Conservation (phyloP, 805 yeast genomes). For the Kluyveromyces lactis region DNA sequence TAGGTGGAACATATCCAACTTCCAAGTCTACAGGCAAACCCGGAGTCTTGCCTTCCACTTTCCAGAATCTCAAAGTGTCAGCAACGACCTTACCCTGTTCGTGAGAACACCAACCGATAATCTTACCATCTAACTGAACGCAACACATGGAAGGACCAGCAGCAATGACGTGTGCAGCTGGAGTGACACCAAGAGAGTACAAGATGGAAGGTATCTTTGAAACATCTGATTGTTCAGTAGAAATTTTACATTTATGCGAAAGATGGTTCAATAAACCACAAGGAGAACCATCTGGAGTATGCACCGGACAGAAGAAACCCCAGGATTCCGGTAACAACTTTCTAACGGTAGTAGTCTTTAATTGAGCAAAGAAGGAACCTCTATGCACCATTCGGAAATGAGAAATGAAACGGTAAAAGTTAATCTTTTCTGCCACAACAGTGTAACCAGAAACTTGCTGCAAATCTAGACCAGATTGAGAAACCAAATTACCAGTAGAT, state of each 20-base stretch:
- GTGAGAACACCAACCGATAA: conserved; percentile 92
- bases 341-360: conserved; percentile 95
- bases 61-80: conserved; percentile 86
- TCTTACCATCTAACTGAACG: conserved; percentile 87
- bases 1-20: conserved; percentile 95
- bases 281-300: conserved; percentile 99
- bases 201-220: conserved; percentile 59
- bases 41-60: conserved; percentile 63
- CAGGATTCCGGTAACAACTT: conserved; percentile 95
- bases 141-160: conserved; percentile 87
- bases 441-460: conserved; percentile 98
- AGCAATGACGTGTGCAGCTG: conserved; percentile 60
- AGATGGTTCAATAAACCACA: conserved; percentile 97
- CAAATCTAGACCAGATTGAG: conserved; percentile 94
- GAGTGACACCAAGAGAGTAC: conserved; percentile 68
- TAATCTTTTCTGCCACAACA: conserved; percentile 97
- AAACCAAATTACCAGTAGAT: conserved; percentile 93
- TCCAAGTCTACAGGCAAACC: conserved; percentile 83
- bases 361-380: conserved; percentile 97
- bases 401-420: conserved; percentile 93
- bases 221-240: conserved; percentile 70
- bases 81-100: conserved; percentile 80
- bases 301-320: conserved; percentile 99
- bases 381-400: conserved; percentile 99
- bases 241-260: conserved; percentile 86